Evolutionary conservation across 345 rosid species (phyloP), one percentile per base, ranked within the genome.

Genomic region (Gossypium rotundifolium): DNA sequence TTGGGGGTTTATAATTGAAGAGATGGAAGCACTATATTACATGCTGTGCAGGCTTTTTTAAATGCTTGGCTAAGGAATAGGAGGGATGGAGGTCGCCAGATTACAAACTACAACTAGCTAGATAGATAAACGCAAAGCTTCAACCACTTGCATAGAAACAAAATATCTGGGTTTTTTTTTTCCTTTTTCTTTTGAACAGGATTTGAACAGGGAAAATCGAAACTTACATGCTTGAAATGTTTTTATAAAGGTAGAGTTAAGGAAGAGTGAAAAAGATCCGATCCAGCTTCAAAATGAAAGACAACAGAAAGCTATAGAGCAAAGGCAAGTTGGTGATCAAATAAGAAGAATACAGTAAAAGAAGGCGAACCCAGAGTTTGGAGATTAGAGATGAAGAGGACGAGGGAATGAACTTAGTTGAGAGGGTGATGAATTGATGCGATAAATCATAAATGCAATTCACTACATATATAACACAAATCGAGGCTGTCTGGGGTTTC

Each of bases 11-110:
- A 11, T 40, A 25, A 38, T 68, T 2, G 5, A 65, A 45, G 54
- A 10, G 9, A 7, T 10, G 38, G 42, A 29, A 63, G 22, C 7
- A 44, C 20, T 67, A 58, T 77, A 4, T 86, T 88, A 88, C 92
- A 88, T 88, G 75, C 78, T 90, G 77, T 45, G 73, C 25, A 78
- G 79, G 82, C 33, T 88, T 90, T 90, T 86, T 84, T 88, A 81
- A 82, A 79, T 9, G 78, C 83, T 40, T n/a, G 46, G 23, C 84
- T 88, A 90, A 71, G 89, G 89, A 85, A 81, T 49, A 45, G 51
- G 53, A 60, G 51, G 70, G 20, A 52, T 1, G 77, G 76, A 75
- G 33, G 40, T 68, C 84, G 78, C 88, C 90, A 86, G 85, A 2
- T 46, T 81, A 38, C 9, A 25, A 23, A 72, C 76, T 57, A 55